A percentile compares a stretch with the other conserved stretches of the same genome.
These are phyloP conservation scores for Bryoglossum gracile DNA, from an alignment of 495 filamentous ascomycete species.

Conservation along the genomic window DNA sequence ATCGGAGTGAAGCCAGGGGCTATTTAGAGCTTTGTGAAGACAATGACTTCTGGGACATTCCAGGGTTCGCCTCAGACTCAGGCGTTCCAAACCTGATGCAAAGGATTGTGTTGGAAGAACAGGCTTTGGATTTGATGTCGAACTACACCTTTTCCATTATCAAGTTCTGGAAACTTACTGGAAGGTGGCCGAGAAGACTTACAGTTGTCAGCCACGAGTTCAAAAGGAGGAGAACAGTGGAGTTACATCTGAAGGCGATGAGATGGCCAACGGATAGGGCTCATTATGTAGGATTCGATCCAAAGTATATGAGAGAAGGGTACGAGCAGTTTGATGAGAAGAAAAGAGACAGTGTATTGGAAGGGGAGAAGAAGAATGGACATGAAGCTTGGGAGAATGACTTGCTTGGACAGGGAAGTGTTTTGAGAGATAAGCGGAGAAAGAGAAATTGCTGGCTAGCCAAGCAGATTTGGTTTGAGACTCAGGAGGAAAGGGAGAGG, in stretches of 20 bases:
- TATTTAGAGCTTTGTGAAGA: slow-evolving; percentile 49
- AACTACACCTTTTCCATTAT: slow-evolving; percentile 68
- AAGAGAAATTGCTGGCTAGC: slow-evolving; percentile 42
- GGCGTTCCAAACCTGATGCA: slow-evolving; percentile 3
- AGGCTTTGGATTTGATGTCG: slow-evolving; percentile 72
- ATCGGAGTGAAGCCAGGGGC: slow-evolving; percentile 55
- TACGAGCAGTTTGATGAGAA: slow-evolving; percentile 19
- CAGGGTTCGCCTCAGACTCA: slow-evolving; percentile 16
- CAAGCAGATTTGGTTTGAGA: slow-evolving; percentile 32
- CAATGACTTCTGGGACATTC: slow-evolving; percentile 35
- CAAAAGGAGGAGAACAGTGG: slow-evolving; percentile 59
- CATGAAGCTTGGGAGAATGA: slow-evolving; percentile 40
- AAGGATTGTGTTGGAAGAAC: slow-evolving; percentile 48
- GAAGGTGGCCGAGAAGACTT: slow-evolving; percentile 44
- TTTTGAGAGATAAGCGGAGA: slow-evolving; percentile 40
- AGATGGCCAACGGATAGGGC: slow-evolving; percentile 42
- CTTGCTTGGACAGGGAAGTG: slow-evolving; percentile 38
- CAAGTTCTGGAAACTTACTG: slow-evolving; percentile 41
- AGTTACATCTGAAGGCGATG: slow-evolving; percentile 62
- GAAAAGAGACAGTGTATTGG: slow-evolving; percentile 24
- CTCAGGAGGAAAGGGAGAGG: slow-evolving; percentile 25
- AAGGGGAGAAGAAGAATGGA: slow-evolving; percentile 34
- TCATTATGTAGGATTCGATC: slow-evolving; percentile 60
- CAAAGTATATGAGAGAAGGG: slow-evolving; percentile 39
- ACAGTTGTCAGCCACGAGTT: slow-evolving; percentile 72